Base-by-base conservation (phyloP, 2,329 filamentous ascomycete species). In the Aspergillus intermedius region DNA sequence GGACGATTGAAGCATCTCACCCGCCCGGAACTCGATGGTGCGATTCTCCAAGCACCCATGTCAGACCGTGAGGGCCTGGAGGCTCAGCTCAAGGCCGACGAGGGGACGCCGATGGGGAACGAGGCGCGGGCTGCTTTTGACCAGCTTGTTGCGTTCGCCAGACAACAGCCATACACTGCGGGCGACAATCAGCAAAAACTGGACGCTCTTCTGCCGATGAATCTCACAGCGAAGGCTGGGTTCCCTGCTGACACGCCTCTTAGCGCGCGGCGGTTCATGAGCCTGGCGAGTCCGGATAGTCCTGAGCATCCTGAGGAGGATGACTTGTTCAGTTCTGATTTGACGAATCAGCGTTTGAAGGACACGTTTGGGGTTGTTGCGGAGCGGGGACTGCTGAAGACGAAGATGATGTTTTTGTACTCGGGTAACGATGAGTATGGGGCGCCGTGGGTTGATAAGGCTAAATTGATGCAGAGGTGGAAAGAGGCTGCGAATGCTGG, bases 321-420 rank as follows among this genome's bases (percentile, higher is more conserved):
- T 64, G 91, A 95, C 64, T 88, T 87, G 62, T 95, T 95, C 70
- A 91, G 86, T n/a, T 83, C 82, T 2, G 87, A 93, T 62, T 70
- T 93, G n/a, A 66, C 73, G 0, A 77, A 81, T 39, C 74, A 79
- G 28, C 73, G 75, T 15, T 71, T 90, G 5, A 61, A 67, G 21
- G 64, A 64, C 12, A 84, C 84, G n/a, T 95, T 91, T 77, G 78
- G 82, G 3, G 71, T 60, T 53, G 65, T 77, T 34, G 57, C 61
- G 1, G 45, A 61, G 17, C 54, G 61, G 12, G 70, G 69, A 0
- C 45, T 74, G 15, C 42, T 75, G 47, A 63, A 59, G 49, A 60
- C 61, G 4, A 71, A 64, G 44, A 47, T 75, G 48, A 60, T 77
- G 55, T 68, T 73, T 12, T 54, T 77, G 40, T 71, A 72, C 39